Evolutionary conservation across 2,329 filamentous ascomycete genomes (phyloP), one percentile per base, ranked within the genome.

Genomic region (Coniochaeta sp.): DNA sequence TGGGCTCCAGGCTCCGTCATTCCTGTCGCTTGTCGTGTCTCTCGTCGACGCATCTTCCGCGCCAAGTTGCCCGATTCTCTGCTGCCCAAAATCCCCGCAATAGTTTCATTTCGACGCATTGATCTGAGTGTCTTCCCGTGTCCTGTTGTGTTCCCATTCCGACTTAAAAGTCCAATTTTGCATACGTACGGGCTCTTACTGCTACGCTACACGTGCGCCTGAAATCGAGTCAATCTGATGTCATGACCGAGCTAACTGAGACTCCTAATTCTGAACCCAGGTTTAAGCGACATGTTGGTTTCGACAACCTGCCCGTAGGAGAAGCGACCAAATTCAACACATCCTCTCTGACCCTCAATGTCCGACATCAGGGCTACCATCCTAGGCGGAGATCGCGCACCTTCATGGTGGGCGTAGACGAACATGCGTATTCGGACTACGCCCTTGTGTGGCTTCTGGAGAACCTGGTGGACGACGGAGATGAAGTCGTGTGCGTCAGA

Each of bases 371-470:
- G 66, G 91, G 93, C 65, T 96, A 95, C 74, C 87, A 90, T 66
- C 87, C 88, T 64, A 88, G 87, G 47, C 87, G 91, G 62, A 84
- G 90, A 62, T 95, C 90, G 59, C 86, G 93, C 58, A 96, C 91
- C 9, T 96, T 96, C 68, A 86, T 97, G 71, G 93, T 93, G 64
- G 93, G 93, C 22, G 89, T 93, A 19, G 93, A 96, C 73, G 90
- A 93, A 68, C 92, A 96, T 67, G 85, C 91, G 61, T 96, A 96
- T 73, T 96, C 91, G 7, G 90, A 96, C 63, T 95, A 93, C 74
- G 93, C 93, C 17, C 79, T 97, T 19, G 90, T 96, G 73, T 97
- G 92, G 92, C 81, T 96, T 57, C 84, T 97, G 42, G 91, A 96
- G 68, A 91, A 96, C 74, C 81, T 96, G 60, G 91, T 96, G 44